Conservation (phyloP, 257 asterid genomes). For the Fraxinus quadrangulata region DNA sequence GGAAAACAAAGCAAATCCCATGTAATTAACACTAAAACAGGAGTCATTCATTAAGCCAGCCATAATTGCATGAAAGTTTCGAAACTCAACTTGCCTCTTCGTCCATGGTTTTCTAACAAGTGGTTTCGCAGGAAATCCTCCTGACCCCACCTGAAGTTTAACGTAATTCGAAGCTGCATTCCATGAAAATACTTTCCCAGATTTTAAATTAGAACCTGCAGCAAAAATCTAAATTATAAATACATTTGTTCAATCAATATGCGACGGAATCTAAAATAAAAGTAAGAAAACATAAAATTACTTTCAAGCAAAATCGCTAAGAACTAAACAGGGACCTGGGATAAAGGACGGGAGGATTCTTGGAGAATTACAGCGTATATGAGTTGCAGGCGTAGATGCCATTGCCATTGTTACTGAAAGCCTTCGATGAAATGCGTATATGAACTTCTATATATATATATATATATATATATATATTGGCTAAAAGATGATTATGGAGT, state of each 20-base stretch:
- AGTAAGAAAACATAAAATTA: not conserved
- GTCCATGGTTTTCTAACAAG: slow-evolving; percentile 32
- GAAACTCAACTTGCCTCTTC: slow-evolving; percentile 48
- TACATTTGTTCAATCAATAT: slow-evolving; percentile 7
- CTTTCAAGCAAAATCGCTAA: not conserved
- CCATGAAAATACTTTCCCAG: slow-evolving; percentile 41
- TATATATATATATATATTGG: not conserved
- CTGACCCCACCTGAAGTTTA: slow-evolving; percentile 49
- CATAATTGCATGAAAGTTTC: not conserved
- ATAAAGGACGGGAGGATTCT: slow-evolving; percentile 37
- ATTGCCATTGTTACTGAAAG: slow-evolving; percentile 47
- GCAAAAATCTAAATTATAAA: slow-evolving; percentile 6
- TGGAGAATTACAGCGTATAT: slow-evolving; percentile 49
- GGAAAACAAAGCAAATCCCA: not conserved
- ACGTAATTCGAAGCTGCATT: slow-evolving; percentile 69
- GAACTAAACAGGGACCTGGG: slow-evolving; percentile 31
- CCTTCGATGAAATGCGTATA: slow-evolving; percentile 44
- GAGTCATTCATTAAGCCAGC: not conserved
- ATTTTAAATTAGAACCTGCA: slow-evolving; percentile 45
- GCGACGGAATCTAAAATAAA: not conserved
- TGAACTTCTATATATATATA: not conserved
- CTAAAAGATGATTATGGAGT: not conserved
- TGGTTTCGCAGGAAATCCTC: slow-evolving; percentile 43
- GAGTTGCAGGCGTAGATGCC: slow-evolving; percentile 59
- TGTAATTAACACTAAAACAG: not conserved